Evolutionary conservation across 1,284 basidiomycete species (phyloP), one percentile per base, ranked within the genome.

Genomic region (Nidula niveotomentosa): DNA sequence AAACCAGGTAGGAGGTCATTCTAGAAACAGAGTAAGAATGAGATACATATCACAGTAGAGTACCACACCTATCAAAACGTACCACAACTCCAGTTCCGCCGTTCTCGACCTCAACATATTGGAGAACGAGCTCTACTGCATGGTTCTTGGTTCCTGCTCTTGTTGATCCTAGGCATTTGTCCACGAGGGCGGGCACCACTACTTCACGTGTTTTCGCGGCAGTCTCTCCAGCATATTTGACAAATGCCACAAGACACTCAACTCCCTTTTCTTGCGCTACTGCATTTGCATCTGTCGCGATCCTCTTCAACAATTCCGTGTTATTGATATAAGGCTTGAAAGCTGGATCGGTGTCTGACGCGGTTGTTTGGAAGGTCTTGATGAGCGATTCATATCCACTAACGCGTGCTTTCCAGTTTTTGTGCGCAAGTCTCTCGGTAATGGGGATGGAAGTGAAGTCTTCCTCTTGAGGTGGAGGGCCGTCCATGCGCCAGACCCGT

Each of bases 201-300:
- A 80, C 81, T 55, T 93, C 85, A 65, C 96, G 79, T 41, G 92
- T 91, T 72, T 85, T 87, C 48, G 89, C 88, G 52, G 91, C 88
- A 48, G 81, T 87, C 76, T 96, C 93, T 55, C 96, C 97, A 15
- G 94, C 93, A 65, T 90, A 94, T 73, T 94, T 93, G 60, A 98
- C 88, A 59, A 98, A 84, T 12, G 90, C 79, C 60, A 91, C 82
- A 43, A 96, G 74, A 65, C 93, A 90, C 72, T 97, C 91, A 17
- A 97, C 82, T 36, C 92, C 97, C 70, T 97, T 98, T 78, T 99
- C 97, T 73, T 99, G 97, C 9, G 97, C 96, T 35, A 98, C 96
- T 10, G 92, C 97, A 72, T 99, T 99, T 1, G 94, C 79, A 68
- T 99, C 97, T 3, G 86, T 86, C 39, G 79, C 91, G 68, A 96